A percentile compares a stretch with the other conserved stretches of the same genome.
Evolutionary conservation across 176 grass and related monocot genomes (phyloP).

Genomic region (Poa pratensis): DNA sequence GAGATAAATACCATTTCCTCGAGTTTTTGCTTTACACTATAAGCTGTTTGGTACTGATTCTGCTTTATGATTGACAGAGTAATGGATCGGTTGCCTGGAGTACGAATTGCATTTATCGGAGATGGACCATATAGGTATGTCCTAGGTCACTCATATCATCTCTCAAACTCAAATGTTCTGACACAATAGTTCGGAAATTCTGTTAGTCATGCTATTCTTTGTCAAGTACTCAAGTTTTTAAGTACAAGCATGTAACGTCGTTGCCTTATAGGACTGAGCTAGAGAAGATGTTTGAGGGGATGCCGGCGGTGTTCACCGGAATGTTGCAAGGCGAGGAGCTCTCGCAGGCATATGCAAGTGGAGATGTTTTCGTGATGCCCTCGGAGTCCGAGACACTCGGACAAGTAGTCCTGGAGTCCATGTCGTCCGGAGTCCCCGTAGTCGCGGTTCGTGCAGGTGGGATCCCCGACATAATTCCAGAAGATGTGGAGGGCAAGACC

Average conservation of each 20-base stretch:
- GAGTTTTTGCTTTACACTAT: not conserved
- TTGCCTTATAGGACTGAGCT: constrained; percentile 56
- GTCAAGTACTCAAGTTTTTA: not conserved
- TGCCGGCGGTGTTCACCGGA: constrained; percentile 84
- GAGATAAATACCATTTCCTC: not conserved
- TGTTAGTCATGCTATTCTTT: not conserved
- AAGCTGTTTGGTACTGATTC: constrained; percentile 1
- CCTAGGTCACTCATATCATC: not conserved
- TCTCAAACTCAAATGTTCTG: not conserved
- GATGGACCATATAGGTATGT: constrained; percentile 87
- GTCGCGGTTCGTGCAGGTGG: constrained; percentile 75
- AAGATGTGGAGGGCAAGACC: constrained; percentile 73
- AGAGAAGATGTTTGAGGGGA: constrained; percentile 85
- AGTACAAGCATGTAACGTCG: too few species aligned
- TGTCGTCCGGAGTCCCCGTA: constrained; percentile 84
- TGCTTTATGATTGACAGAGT: constrained; percentile 61
- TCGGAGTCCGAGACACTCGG: constrained; percentile 92
- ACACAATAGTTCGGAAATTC: not conserved
- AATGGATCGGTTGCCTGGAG: constrained; percentile 87
- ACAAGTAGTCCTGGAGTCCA: constrained; percentile 87
- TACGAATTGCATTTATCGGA: constrained; percentile 89
- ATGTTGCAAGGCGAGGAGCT: constrained; percentile 92
- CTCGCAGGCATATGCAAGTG: constrained; percentile 78
- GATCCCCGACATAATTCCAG: constrained; percentile 83
- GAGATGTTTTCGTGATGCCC: constrained; percentile 88